A percentile compares a stretch with the other conserved stretches of the same genome.
Conservation (phyloP, 495 filamentous ascomycete genomes). For the Neurospora sp. region DNA sequence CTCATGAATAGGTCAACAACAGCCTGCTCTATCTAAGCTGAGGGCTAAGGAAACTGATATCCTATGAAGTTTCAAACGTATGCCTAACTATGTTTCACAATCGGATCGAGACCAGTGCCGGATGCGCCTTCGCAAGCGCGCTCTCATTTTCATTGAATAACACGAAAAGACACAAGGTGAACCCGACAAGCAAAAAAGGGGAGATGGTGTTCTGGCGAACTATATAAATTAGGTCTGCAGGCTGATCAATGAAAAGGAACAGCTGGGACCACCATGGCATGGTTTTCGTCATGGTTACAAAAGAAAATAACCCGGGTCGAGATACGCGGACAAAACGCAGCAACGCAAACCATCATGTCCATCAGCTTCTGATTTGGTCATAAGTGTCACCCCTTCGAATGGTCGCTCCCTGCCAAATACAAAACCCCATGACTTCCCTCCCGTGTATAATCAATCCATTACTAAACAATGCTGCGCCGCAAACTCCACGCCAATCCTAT, state of each 20-base stretch:
- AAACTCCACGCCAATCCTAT: slow-evolving; percentile 29
- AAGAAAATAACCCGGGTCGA: background rate
- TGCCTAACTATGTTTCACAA: background rate
- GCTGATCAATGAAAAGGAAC: background rate
- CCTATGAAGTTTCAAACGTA: background rate
- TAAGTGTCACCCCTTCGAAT: slow-evolving; percentile 3
- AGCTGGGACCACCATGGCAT: background rate
- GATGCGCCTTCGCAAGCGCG: background rate
- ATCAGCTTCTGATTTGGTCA: background rate
- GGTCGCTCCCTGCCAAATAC: slow-evolving; percentile 11
- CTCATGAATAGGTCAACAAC: background rate
- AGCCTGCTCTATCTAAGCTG: background rate
- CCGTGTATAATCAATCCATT: slow-evolving; percentile 15
- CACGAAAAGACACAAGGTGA: background rate
- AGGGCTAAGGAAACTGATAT: background rate
- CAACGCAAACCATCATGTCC: background rate
- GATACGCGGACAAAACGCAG: background rate
- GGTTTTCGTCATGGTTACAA: background rate
- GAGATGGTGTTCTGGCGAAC: background rate
- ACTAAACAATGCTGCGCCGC: slow-evolving; percentile 30
- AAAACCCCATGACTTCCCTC: slow-evolving; percentile 6
- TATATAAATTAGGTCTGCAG: background rate
- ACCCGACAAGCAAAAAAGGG: background rate
- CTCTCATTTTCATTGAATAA: background rate
- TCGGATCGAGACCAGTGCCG: background rate